phyloP scores from a whole-genome alignment of 352 stramenopile species.

The Phytopythium sindhum region DNA sequence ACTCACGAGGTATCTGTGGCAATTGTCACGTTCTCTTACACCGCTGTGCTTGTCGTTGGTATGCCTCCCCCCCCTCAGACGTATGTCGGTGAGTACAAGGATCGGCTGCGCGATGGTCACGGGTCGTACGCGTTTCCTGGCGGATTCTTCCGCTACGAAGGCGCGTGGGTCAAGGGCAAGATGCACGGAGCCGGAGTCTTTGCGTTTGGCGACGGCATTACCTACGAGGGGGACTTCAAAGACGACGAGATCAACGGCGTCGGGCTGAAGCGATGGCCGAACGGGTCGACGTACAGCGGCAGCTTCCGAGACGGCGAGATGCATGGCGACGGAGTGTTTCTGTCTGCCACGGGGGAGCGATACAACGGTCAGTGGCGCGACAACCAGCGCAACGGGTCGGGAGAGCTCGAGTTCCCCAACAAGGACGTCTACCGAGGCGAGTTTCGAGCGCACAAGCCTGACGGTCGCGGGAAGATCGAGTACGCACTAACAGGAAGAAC shows the following conservation, averaged over 20 bases:
- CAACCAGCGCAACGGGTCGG: conserved; percentile 42
- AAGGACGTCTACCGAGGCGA: conserved; percentile 38
- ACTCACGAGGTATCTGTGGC: no score
- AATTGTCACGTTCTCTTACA: not conserved
- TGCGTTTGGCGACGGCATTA: conserved; percentile 22
- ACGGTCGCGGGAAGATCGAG: conserved; percentile 33
- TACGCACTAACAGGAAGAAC: conserved; percentile 15
- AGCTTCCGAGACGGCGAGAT: conserved; percentile 49
- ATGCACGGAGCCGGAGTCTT: conserved; percentile 59
- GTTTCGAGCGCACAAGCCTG: conserved; percentile 36
- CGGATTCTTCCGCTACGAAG: conserved; percentile 55
- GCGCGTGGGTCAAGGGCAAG: conserved; percentile 52
- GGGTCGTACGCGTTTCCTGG: conserved; percentile 47
- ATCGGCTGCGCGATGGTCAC: conserved; percentile 39
- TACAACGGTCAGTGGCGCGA: conserved; percentile 55
- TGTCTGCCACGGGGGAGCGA: conserved; percentile 34
- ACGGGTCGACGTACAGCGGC: conserved; percentile 58
- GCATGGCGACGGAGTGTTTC: conserved; percentile 46
- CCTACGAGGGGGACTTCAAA: conserved; percentile 54
- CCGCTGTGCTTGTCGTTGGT: not conserved
- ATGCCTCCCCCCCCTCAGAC: conserved; percentile 9
- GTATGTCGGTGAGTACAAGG: conserved; percentile 40
- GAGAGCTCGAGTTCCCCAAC: conserved; percentile 29
- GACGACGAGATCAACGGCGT: conserved; percentile 61
- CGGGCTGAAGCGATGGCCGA: conserved; percentile 45